Percentiles rank a stretch among this genome's conserved stretches.
phyloP scores from a whole-genome alignment of 306 rosid genomes.

The Psophocarpus tetragonolobus region DNA sequence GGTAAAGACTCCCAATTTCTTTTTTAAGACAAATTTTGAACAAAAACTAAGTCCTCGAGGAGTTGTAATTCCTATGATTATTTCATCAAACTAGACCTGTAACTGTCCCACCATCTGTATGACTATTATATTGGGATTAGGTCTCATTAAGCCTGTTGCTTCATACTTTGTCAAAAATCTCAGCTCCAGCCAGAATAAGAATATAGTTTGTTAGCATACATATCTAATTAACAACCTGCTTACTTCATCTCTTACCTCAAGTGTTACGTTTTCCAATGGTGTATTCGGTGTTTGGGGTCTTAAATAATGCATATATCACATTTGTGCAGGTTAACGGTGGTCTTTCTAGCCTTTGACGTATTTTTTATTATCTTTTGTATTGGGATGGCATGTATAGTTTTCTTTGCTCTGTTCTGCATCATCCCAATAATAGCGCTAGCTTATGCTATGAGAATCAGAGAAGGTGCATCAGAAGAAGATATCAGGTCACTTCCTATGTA shows the following conservation, averaged over 20 bases:
- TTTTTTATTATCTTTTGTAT: constrained; percentile 77
- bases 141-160: neutral
- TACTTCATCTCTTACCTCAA: constrained; percentile 24
- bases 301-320: constrained; percentile 15
- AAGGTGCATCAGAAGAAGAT: constrained; percentile 87
- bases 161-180: neutral
- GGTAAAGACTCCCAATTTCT: neutral
- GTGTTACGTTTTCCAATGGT: neutral
- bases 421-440: constrained; percentile 73
- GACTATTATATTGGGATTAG: constrained; percentile 19
- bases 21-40: neutral
- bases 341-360: constrained; percentile 81
- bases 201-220: neutral
- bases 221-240: neutral
- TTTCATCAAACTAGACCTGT: constrained; percentile 11
- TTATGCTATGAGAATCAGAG: constrained; percentile 68
- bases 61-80: neutral
- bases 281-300: neutral
- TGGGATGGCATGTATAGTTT: constrained; percentile 74
- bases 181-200: neutral
- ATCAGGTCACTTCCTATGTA: constrained; percentile 73
- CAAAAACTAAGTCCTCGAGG: neutral
- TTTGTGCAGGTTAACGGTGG: constrained; percentile 82
- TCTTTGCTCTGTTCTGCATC: constrained; percentile 72
- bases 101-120: neutral